These are phyloP conservation scores for Aspergillus spinulosporus DNA, from an alignment of 2,329 filamentous ascomycete species.

Conservation along the genomic window DNA sequence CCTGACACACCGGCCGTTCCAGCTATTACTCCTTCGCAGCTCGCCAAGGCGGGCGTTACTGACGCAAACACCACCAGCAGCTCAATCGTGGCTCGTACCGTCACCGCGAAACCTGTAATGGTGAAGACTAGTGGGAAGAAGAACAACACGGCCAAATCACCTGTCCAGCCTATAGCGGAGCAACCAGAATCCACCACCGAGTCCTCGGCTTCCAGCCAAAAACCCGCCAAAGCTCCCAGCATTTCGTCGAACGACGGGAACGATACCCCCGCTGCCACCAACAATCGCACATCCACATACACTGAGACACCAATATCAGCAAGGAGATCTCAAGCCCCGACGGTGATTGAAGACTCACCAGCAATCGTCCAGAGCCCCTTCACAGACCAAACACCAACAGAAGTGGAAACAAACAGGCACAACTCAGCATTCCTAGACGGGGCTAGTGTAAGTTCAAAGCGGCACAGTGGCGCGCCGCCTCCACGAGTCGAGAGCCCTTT, in stretches of 20 bases:
- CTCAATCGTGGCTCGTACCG: slow-evolving; percentile 47
- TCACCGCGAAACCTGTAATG: slow-evolving; percentile 48
- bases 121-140: slow-evolving; percentile 41
- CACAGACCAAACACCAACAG: slow-evolving; percentile 28
- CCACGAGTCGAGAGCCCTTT: slow-evolving; percentile 44
- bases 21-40: slow-evolving; percentile 58
- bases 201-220: slow-evolving; percentile 17
- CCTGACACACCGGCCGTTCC: slow-evolving; percentile 68
- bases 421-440: slow-evolving; percentile 23
- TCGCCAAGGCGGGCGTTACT: slow-evolving; percentile 41
- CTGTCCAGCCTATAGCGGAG: slow-evolving; percentile 24
- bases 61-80: slow-evolving; percentile 33
- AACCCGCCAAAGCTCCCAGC: slow-evolving; percentile 25
- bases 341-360: slow-evolving; percentile 33
- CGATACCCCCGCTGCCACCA: slow-evolving; percentile 15
- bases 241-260: slow-evolving; percentile 37
- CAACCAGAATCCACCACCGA: slow-evolving; percentile 18
- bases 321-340: slow-evolving; percentile 25
- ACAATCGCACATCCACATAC: slow-evolving; percentile 17
- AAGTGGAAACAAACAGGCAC: slow-evolving; percentile 20
- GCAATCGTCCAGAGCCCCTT: slow-evolving; percentile 31
- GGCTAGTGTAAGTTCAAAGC: slow-evolving; percentile 34
- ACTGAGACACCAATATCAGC: slow-evolving; percentile 24
- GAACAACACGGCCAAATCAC: slow-evolving; percentile 19
- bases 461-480: slow-evolving; percentile 31